Conservation (phyloP, 345 rosid genomes). For the Melastoma malabathricum region DNA sequence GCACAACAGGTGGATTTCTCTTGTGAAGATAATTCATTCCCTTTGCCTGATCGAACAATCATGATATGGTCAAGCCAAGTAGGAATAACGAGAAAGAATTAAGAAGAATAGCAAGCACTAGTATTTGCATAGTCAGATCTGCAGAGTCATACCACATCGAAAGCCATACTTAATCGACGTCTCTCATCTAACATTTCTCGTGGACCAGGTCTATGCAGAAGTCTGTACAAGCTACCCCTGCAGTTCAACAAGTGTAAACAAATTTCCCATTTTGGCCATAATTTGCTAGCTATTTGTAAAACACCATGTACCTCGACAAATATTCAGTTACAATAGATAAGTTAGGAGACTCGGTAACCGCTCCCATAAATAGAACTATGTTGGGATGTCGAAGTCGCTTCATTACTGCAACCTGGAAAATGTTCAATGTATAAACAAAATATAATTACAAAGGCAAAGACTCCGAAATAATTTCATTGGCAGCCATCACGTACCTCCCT, state of each 20-base stretch:
- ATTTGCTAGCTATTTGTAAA: neutral
- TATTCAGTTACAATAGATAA: constrained; percentile 97
- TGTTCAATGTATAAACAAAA: neutral
- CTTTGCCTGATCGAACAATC: constrained; percentile 52
- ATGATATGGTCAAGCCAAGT: constrained; percentile 3
- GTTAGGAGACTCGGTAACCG: constrained; percentile 92
- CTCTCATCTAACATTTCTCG: constrained; percentile 81
- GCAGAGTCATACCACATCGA: constrained; percentile 71
- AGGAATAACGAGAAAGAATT: constrained; percentile 4
- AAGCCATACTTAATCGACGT: constrained; percentile 91
- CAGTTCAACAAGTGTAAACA: constrained; percentile 10
- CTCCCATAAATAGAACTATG: constrained; percentile 99
- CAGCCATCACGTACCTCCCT: constrained; percentile 55
- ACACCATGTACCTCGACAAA: constrained; percentile 59
- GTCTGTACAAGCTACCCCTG: constrained; percentile 97
- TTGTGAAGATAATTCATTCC: constrained; percentile 99
- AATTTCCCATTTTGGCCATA: neutral
- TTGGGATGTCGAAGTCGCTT: constrained; percentile 97
- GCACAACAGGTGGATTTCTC: constrained; percentile 90
- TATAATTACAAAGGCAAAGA: neutral
- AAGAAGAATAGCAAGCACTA: constrained; percentile 6
- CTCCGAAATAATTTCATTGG: neutral
- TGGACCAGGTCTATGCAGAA: constrained; percentile 80
- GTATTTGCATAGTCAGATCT: constrained; percentile 1
- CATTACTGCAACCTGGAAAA: constrained; percentile 86